phyloP scores from a whole-genome alignment of 2,329 filamentous ascomycete species.

The Sclerotinia trifoliorum region DNA sequence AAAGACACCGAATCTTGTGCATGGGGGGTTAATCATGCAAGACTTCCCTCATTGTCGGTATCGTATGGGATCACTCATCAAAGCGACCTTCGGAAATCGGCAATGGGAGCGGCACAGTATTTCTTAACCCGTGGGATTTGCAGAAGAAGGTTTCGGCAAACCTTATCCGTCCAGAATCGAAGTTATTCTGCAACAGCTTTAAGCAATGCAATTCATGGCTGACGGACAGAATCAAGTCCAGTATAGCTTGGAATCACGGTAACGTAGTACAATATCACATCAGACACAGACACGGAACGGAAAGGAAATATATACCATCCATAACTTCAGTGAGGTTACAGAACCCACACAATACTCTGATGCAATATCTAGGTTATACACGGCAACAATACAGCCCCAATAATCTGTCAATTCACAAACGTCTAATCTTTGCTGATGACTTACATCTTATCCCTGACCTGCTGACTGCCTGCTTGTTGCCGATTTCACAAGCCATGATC shows the following conservation, averaged over 20 bases:
- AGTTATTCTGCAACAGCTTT: not conserved
- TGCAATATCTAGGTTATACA: not conserved
- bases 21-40: not conserved
- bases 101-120: not conserved
- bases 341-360: not conserved
- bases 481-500: conserved; percentile 8
- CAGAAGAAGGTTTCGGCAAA: not conserved
- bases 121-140: not conserved
- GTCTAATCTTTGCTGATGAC: not conserved
- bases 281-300: not conserved
- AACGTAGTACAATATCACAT: not conserved
- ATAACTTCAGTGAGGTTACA: not conserved
- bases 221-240: not conserved
- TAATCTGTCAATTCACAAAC: not conserved
- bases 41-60: not conserved
- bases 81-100: not conserved
- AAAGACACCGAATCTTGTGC: not conserved
- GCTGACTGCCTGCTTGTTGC: not conserved
- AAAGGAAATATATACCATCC: not conserved
- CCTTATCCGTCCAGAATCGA: not conserved
- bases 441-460: not conserved
- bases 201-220: not conserved
- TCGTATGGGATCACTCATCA: not conserved
- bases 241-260: not conserved
- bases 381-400: not conserved